A percentile compares a stretch with the other conserved stretches of the same genome.
These are phyloP conservation scores for Podila clonocystis DNA, from an alignment of 192 early-diverging fungal species.

Conservation along the genomic window DNA sequence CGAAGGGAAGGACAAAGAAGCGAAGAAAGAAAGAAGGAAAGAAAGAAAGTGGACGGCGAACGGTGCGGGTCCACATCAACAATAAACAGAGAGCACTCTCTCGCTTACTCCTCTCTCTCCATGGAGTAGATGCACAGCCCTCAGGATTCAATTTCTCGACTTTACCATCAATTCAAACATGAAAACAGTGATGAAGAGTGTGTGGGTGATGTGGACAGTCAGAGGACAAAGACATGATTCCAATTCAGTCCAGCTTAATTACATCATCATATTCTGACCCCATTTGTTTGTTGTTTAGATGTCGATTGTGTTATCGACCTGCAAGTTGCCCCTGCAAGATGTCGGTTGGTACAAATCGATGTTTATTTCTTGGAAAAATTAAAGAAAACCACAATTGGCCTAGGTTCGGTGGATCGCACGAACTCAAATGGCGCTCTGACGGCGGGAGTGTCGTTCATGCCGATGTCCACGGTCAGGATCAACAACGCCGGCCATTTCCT, in stretches of 20 bases:
- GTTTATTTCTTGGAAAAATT: no score
- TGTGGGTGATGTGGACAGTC: background rate
- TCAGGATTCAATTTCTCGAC: background rate
- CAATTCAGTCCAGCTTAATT: no score
- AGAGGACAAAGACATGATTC: background rate
- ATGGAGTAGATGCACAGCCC: no score
- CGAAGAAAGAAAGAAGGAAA: background rate
- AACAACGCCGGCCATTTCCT: slow-evolving; percentile 45
- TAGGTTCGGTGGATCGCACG: no score
- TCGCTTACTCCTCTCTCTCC: no score
- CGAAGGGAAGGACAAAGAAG: no score
- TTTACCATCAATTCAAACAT: background rate
- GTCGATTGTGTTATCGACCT: no score
- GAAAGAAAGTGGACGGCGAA: background rate
- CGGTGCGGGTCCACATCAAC: background rate
- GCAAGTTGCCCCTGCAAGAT: no score
- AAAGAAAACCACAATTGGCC: no score
- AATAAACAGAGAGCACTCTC: background rate
- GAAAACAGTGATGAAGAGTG: background rate
- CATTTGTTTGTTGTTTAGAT: no score
- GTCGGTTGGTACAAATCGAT: no score
- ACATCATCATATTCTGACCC: no score
- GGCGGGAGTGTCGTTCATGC: slow-evolving; percentile 13
- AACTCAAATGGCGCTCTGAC: slow-evolving; percentile 14
- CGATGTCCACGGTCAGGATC: slow-evolving; percentile 39